These are phyloP conservation scores for Phalaenopsis hybrid DNA, from an alignment of 116 monocot species.

Conservation along the genomic window DNA sequence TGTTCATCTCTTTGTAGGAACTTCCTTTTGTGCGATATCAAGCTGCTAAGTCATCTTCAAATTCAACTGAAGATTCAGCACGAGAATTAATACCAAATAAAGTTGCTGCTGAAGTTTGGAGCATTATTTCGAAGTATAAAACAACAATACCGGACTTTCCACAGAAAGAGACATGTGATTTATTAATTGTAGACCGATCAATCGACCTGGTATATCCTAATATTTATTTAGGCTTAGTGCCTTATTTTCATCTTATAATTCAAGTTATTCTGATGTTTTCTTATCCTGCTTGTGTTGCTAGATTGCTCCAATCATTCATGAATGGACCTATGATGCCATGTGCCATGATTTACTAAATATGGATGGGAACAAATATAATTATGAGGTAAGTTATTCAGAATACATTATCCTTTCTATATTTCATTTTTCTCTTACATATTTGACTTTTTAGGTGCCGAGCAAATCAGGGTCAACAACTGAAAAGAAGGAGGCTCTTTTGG, in stretches of 20 bases:
- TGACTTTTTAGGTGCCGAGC: conserved; percentile 42
- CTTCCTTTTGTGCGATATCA: conserved; percentile 88
- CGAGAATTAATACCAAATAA: conserved; percentile 80
- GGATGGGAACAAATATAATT: conserved; percentile 89
- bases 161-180: conserved; percentile 81
- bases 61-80: conserved; percentile 42
- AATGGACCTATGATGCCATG: conserved; percentile 99
- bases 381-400: conserved; percentile 46
- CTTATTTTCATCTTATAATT: background rate
- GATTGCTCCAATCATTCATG: conserved; percentile 97
- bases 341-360: conserved; percentile 90
- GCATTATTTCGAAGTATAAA: conserved; percentile 59
- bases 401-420: background rate
- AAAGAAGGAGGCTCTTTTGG: conserved; percentile 78
- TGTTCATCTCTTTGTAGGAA: conserved; percentile 40
- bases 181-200: conserved; percentile 88
- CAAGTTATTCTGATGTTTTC: conserved; percentile 4
- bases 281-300: conserved; percentile 13
- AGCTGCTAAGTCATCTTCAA: conserved; percentile 65
- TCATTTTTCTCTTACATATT: background rate
- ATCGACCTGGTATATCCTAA: conserved; percentile 62
- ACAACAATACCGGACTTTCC: conserved; percentile 69
- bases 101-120: conserved; percentile 89
- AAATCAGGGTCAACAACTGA: conserved; percentile 62
- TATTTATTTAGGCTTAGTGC: background rate